phyloP scores from a whole-genome alignment of 192 early-diverging fungal species.

The Dissophora ornata region DNA sequence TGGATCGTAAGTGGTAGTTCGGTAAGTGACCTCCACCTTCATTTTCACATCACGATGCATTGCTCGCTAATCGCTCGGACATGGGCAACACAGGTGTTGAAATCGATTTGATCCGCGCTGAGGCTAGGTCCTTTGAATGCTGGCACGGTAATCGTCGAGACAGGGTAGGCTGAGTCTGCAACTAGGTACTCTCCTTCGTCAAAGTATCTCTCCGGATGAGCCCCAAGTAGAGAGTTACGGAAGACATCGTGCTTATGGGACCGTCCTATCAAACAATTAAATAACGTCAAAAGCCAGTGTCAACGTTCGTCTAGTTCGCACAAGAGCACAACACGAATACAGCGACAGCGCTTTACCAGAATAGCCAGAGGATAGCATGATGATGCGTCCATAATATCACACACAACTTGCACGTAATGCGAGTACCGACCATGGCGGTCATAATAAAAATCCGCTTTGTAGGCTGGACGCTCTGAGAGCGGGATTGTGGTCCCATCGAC shows the following conservation, averaged over 20 bases:
- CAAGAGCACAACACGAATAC: too few relatives aligned
- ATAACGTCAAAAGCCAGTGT: too few relatives aligned
- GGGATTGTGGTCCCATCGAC: too few relatives aligned
- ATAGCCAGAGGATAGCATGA: too few relatives aligned
- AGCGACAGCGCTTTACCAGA: too few relatives aligned
- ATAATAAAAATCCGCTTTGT: too few relatives aligned
- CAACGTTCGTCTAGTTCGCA: too few relatives aligned
- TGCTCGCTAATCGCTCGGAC: not conserved
- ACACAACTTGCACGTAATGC: too few relatives aligned
- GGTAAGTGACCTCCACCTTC: not conserved
- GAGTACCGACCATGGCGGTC: too few relatives aligned
- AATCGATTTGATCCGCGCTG: not conserved
- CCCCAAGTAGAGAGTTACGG: not conserved
- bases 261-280: too few relatives aligned
- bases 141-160: not conserved
- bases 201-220: not conserved
- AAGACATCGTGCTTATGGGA: not conserved
- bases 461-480: too few relatives aligned
- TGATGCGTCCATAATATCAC: too few relatives aligned
- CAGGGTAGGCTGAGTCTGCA: not conserved
- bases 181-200: not conserved
- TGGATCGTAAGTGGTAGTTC: not conserved
- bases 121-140: not conserved
- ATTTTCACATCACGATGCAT: not conserved
- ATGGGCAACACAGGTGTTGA: slow-evolving; percentile 4